These are phyloP conservation scores for Malassezia arunalokei DNA, from an alignment of 1,284 basidiomycete species.

Conservation along the genomic window DNA sequence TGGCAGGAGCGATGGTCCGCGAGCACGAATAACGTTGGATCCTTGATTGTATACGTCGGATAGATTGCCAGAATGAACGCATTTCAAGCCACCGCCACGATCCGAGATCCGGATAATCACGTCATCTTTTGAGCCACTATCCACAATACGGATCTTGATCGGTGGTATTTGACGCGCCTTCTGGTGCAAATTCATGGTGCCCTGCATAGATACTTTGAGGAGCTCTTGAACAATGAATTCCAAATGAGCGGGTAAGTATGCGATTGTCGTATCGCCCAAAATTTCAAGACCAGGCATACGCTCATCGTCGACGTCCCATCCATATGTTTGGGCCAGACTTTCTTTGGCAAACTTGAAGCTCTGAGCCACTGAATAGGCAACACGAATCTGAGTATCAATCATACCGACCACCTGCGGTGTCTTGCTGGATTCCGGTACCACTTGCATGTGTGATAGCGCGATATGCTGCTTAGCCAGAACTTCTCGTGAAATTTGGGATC, in stretches of 20 bases:
- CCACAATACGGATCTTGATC: conserved; percentile 39
- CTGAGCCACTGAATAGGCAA: conserved; percentile 50
- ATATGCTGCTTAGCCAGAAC: conserved; percentile 82
- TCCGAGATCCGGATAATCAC: conserved; percentile 41
- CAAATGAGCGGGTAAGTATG: conserved; percentile 77
- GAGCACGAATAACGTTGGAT: neutral
- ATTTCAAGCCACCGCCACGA: conserved; percentile 19
- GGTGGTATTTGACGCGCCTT: neutral
- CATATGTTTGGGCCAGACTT: conserved; percentile 54
- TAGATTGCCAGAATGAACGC: neutral
- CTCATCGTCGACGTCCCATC: conserved; percentile 40
- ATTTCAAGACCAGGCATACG: conserved; percentile 58
- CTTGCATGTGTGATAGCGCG: conserved; percentile 52
- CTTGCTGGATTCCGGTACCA: conserved; percentile 16
- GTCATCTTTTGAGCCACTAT: conserved; percentile 36
- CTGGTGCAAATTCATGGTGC: conserved; percentile 26
- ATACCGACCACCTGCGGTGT: conserved; percentile 54
- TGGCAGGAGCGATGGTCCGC: conserved; percentile 10
- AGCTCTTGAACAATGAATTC: conserved; percentile 78
- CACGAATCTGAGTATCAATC: conserved; percentile 64
- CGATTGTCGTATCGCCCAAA: conserved; percentile 66
- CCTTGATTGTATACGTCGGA: neutral
- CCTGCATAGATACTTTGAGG: conserved; percentile 58
- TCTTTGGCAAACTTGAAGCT: conserved; percentile 50
- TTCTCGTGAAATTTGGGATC: conserved; percentile 74